A percentile compares a stretch with the other conserved stretches of the same genome.
These are phyloP conservation scores for Panaeolus cyanescens DNA, from an alignment of 768 basidiomycete species.

Conservation along the genomic window DNA sequence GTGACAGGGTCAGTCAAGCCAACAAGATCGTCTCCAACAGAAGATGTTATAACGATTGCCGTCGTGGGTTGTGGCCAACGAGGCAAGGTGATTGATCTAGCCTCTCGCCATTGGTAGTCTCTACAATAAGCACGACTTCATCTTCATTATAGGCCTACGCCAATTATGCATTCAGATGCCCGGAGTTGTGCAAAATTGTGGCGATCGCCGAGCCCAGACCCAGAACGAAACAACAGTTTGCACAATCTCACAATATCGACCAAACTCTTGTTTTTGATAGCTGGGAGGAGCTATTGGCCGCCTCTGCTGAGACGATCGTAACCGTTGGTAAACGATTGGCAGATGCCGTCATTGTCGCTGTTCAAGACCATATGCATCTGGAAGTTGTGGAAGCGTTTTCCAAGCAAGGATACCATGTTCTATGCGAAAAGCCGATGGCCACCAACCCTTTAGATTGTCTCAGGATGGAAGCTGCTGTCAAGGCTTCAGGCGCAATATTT, in stretches of 20 bases:
- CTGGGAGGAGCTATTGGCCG: slow-evolving; percentile 71
- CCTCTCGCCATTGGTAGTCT: not conserved
- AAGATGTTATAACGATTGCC: slow-evolving; percentile 60
- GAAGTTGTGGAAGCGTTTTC: slow-evolving; percentile 77
- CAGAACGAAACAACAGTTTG: slow-evolving; percentile 61
- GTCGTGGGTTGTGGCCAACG: slow-evolving; percentile 85
- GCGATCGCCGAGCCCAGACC: slow-evolving; percentile 85
- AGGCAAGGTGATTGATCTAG: slow-evolving; percentile 54
- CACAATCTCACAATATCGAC: slow-evolving; percentile 59
- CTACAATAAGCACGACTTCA: not conserved
- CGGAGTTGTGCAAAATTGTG: slow-evolving; percentile 72
- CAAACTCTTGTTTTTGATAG: slow-evolving; percentile 67
- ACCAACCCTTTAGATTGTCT: slow-evolving; percentile 73
- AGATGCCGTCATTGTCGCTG: slow-evolving; percentile 80
- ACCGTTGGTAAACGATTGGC: slow-evolving; percentile 72
- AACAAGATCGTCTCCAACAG: not conserved
- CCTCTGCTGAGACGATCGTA: slow-evolving; percentile 65
- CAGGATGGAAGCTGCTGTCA: slow-evolving; percentile 71
- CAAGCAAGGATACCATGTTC: slow-evolving; percentile 81
- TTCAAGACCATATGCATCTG: slow-evolving; percentile 79
- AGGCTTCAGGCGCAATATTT: slow-evolving; percentile 72
- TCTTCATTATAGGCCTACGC: slow-evolving; percentile 54
- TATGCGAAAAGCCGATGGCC: slow-evolving; percentile 95
- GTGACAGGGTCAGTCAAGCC: slow-evolving; percentile 16
- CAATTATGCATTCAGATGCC: slow-evolving; percentile 57